Conservation (phyloP, 495 filamentous ascomycete genomes). For the Penicillium cinerascens region DNA sequence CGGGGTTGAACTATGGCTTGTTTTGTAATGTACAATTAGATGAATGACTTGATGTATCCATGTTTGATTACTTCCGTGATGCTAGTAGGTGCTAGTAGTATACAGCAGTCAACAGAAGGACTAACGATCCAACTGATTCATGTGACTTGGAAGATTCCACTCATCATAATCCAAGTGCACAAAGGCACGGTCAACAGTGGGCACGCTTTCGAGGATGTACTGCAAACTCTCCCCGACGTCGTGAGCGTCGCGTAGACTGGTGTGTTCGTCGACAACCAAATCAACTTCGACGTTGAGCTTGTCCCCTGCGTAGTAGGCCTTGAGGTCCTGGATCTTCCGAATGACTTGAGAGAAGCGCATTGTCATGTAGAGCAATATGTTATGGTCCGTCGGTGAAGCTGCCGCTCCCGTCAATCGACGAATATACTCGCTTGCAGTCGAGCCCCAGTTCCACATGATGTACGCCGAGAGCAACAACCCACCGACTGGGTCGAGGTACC, state of each 20-base stretch:
- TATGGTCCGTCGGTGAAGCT: slow-evolving; percentile 74
- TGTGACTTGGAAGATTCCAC: slow-evolving; percentile 81
- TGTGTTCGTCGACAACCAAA: slow-evolving; percentile 77
- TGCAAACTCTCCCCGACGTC: slow-evolving; percentile 86
- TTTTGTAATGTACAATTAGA: slow-evolving; percentile 21
- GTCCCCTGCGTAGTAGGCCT: slow-evolving; percentile 87
- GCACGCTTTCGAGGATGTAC: slow-evolving; percentile 86
- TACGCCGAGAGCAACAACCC: slow-evolving; percentile 75
- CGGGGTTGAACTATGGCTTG: neutral
- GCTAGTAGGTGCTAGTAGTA: neutral
- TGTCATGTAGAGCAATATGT: slow-evolving; percentile 82
- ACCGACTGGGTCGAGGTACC: slow-evolving; percentile 85
- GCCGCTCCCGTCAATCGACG: slow-evolving; percentile 78
- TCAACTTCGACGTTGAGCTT: slow-evolving; percentile 84
- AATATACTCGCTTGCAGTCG: slow-evolving; percentile 74
- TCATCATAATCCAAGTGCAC: slow-evolving; percentile 81
- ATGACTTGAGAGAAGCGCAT: slow-evolving; percentile 93
- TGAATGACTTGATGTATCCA: slow-evolving; percentile 23
- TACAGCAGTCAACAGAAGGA: no score
- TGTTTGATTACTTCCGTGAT: neutral
- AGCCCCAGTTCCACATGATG: slow-evolving; percentile 83
- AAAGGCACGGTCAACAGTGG: slow-evolving; percentile 65
- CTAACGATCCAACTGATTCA: slow-evolving; percentile 57
- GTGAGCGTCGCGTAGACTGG: slow-evolving; percentile 77
- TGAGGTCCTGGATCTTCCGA: slow-evolving; percentile 79